These are phyloP conservation scores for Phylloporus sp. DNA, from an alignment of 768 basidiomycete species.

Conservation along the genomic window DNA sequence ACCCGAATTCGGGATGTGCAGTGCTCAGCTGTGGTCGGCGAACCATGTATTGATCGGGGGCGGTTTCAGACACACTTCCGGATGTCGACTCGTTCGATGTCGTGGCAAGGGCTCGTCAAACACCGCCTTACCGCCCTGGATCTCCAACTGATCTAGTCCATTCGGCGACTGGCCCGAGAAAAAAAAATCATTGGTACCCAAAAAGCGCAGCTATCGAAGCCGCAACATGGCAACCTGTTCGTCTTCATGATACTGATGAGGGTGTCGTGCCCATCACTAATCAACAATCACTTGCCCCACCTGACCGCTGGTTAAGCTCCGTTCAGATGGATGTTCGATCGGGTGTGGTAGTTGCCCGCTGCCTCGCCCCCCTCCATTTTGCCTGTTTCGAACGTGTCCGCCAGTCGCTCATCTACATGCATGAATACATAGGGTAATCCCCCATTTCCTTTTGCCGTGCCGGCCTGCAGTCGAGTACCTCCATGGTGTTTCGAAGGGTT, in stretches of 20 bases:
- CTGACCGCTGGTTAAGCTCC: constrained; percentile 25
- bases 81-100: constrained; percentile 13
- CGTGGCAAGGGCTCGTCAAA: constrained; percentile 17
- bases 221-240: constrained; percentile 9
- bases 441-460: constrained; percentile 5
- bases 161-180: constrained; percentile 15
- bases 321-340: constrained; percentile 13
- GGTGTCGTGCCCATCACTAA: constrained; percentile 7
- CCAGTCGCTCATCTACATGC: constrained; percentile 7
- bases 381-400: constrained; percentile 14
- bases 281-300: constrained; percentile 10
- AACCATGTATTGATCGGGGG: constrained; percentile 26
- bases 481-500: constrained; percentile 6
- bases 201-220: constrained; percentile 1
- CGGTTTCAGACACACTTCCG: constrained; percentile 16
- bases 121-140: constrained; percentile 19
- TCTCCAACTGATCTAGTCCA: constrained; percentile 8
- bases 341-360: constrained; percentile 13
- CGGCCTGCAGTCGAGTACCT: constrained; percentile 1
- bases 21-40: constrained; percentile 26
- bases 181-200: not conserved
- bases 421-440: constrained; percentile 9
- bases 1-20: constrained; percentile 9
- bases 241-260: constrained; percentile 8
- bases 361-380: constrained; percentile 20